phyloP scores from a whole-genome alignment of 2,329 filamentous ascomycete species.

The Sclerotiophoma versabilis region DNA sequence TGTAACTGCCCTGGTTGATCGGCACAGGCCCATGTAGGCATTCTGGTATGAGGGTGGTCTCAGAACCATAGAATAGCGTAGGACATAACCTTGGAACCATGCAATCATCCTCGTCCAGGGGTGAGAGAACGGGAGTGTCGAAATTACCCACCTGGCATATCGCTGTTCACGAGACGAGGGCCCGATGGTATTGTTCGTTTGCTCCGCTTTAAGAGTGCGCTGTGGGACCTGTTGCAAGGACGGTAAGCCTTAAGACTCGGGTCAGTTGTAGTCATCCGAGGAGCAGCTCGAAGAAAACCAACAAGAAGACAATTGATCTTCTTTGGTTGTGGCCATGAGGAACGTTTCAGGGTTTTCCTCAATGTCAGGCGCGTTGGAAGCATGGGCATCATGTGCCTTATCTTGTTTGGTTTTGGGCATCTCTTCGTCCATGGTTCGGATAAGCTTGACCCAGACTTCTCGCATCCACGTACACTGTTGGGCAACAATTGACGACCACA shows the following conservation, averaged over 20 bases:
- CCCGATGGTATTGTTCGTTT: background rate
- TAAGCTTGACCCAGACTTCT: background rate
- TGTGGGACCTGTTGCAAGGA: conserved; percentile 15
- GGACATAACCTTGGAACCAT: background rate
- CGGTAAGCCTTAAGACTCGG: background rate
- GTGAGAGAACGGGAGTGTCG: background rate
- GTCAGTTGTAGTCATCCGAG: background rate
- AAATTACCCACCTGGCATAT: background rate
- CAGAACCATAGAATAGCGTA: background rate
- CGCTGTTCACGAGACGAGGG: conserved; percentile 4
- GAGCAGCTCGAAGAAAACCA: background rate
- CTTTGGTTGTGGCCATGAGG: background rate
- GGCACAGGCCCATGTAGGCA: conserved; percentile 5
- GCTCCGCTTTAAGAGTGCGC: conserved; percentile 5
- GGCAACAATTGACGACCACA: background rate
- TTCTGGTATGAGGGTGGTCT: conserved; percentile 1
- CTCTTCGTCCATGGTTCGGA: background rate
- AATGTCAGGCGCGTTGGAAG: conserved; percentile 8
- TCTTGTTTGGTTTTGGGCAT: background rate
- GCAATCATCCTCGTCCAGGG: background rate
- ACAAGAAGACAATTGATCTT: background rate
- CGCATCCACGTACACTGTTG: background rate
- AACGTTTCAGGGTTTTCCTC: background rate
- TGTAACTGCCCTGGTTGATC: conserved; percentile 15
- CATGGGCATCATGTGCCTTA: background rate